A percentile compares a stretch with the other conserved stretches of the same genome.
Evolutionary conservation across 2,329 filamentous ascomycete genomes (phyloP).

Genomic region (Fusarium penzigii): DNA sequence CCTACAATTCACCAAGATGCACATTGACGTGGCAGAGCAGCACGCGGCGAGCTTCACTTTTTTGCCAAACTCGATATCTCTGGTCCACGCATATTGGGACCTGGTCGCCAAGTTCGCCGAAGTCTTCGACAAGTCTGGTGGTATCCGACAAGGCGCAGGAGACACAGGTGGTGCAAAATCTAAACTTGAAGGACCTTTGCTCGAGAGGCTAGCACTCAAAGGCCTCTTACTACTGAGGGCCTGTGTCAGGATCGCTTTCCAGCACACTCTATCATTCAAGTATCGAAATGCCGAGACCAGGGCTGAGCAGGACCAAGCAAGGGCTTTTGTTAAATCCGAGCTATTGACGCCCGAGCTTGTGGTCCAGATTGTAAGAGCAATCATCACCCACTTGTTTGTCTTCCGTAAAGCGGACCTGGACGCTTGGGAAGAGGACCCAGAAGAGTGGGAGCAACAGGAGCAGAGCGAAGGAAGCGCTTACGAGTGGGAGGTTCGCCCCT

Average conservation of each 20-base stretch:
- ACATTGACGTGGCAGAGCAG: constrained; percentile 77
- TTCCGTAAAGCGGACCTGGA: constrained; percentile 83
- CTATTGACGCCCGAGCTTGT: constrained; percentile 78
- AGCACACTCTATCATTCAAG: constrained; percentile 78
- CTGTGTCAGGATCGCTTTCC: constrained; percentile 83
- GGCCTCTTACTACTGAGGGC: constrained; percentile 80
- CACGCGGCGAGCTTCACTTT: constrained; percentile 83
- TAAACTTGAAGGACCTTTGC: constrained; percentile 61
- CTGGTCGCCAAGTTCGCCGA: constrained; percentile 77
- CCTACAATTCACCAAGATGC: constrained; percentile 87
- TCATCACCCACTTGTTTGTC: constrained; percentile 86
- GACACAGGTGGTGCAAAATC: constrained; percentile 44
- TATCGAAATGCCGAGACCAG: constrained; percentile 75
- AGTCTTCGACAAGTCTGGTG: constrained; percentile 64
- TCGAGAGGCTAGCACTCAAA: constrained; percentile 80
- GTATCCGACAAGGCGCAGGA: constrained; percentile 49
- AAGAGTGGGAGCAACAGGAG: constrained; percentile 93
- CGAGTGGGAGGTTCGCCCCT: constrained; percentile 90
- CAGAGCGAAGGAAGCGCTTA: constrained; percentile 82
- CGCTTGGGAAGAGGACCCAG: constrained; percentile 91
- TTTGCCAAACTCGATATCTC: constrained; percentile 74
- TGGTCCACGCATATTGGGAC: constrained; percentile 84
- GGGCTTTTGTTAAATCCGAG: constrained; percentile 67
- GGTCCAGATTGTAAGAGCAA: constrained; percentile 76
- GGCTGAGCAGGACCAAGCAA: constrained; percentile 72